A percentile compares a stretch with the other conserved stretches of the same genome.
These are phyloP conservation scores for Nicotiana noctiflora DNA, from an alignment of 257 asterid species.

Conservation along the genomic window DNA sequence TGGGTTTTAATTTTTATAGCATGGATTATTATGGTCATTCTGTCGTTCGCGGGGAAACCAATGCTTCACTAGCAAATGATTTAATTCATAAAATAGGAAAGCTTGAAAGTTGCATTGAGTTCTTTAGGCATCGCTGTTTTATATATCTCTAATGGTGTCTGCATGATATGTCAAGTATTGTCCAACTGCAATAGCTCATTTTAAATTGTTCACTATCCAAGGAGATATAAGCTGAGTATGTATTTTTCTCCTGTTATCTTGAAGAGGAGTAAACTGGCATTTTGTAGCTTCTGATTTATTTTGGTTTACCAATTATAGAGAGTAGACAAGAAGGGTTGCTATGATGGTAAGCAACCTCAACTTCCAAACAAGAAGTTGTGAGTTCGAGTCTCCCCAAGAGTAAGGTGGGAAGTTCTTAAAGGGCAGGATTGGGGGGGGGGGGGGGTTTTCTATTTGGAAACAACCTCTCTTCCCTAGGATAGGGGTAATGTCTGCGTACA, in stretches of 20 bases:
- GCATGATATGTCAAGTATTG: background rate
- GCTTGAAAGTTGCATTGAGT: slow-evolving; percentile 2
- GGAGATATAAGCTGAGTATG: background rate
- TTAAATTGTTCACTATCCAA: background rate
- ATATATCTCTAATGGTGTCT: background rate
- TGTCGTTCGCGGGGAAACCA: background rate
- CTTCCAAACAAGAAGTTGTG: too few relatives aligned
- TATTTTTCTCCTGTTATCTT: background rate
- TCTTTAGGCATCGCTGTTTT: background rate
- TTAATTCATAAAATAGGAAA: background rate
- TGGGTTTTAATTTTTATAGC: background rate
- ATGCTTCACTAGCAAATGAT: background rate
- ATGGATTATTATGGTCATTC: background rate
- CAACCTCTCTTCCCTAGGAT: too few relatives aligned
- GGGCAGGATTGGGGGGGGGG: too few relatives aligned
- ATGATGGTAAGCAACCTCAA: too few relatives aligned
- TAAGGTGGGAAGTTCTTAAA: too few relatives aligned
- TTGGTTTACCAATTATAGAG: background rate
- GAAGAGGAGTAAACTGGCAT: background rate
- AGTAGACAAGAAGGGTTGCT: too few relatives aligned
- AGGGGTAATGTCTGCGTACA: too few relatives aligned
- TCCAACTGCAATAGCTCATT: background rate
- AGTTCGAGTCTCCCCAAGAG: too few relatives aligned
- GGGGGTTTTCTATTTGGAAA: too few relatives aligned
- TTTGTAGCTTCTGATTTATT: background rate